Base-by-base conservation (phyloP, 805 yeast genomes). In the Dipodascus geniculatus region DNA sequence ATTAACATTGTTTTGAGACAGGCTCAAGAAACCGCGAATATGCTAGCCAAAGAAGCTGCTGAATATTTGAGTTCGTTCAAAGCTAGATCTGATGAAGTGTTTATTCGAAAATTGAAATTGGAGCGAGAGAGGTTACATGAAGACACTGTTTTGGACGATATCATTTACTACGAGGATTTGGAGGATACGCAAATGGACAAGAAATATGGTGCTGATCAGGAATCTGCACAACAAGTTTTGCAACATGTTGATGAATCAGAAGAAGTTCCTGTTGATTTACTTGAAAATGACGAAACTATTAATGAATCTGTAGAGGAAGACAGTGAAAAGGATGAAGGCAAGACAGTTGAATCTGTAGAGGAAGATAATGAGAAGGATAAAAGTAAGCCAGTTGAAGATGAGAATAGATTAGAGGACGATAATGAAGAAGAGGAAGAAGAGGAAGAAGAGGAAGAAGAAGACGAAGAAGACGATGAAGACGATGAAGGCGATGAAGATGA, bases 1-100 rank as follows among this genome's bases (percentile, higher is more conserved):
- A 60, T 63, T 38, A 67, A 67, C 49, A 63, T 63, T 42, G 72
- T 71, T 57, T 61, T 75, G 52, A 62, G 63, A 19, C 72, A 72
- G 49, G 69, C 74, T 22, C 71, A 73, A 55, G 75, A 74, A 60
- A 77, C 76, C 55, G 67, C 75, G 51, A 66, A 66, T 51, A 68
- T 68, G 47, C 60, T 76, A 51, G 60, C 68, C 22, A 62, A 69
- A 33, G 80, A 76, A 56, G 72, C 74, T 53, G 75, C 71, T 14
- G 77, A 75, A 50, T 71, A 69, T 54, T 47, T 62, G 16, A 59
- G 60, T 33, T 60, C 58, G 2, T 51, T 59, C 35, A 48, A 61
- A 20, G 55, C 57, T 8, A 61, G 58, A 28, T 59, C 65, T 23
- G 63, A 60, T 48, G 57, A 48, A 51, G 24, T 51, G 11, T 53